phyloP scores from a whole-genome alignment of 345 rosid genomes.

The Aegle marmelos region DNA sequence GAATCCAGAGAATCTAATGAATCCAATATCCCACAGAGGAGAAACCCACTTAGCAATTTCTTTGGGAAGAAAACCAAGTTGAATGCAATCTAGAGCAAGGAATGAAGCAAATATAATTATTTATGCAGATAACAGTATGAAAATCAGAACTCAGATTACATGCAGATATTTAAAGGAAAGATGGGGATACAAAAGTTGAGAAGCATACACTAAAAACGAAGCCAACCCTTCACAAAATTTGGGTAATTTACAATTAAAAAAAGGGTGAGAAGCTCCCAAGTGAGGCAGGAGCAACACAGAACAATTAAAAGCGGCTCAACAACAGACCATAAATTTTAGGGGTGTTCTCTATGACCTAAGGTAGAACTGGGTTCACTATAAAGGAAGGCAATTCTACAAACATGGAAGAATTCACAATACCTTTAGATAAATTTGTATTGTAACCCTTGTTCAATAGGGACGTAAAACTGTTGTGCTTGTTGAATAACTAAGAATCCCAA shows the following conservation, averaged over 20 bases:
- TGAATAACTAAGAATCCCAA: conserved; percentile 1
- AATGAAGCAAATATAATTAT: conserved; percentile 12
- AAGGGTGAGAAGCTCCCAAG: background rate
- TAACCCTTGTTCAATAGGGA: background rate
- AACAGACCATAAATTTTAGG: background rate
- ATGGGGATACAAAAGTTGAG: background rate
- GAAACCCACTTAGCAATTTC: conserved; percentile 85
- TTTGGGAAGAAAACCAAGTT: conserved; percentile 84
- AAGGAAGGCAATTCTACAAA: background rate
- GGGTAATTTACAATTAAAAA: background rate
- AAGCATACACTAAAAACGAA: background rate
- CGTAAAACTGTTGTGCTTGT: background rate
- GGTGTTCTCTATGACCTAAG: background rate
- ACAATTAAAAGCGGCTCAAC: background rate
- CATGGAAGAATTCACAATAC: background rate
- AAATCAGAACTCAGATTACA: background rate
- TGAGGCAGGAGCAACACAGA: background rate
- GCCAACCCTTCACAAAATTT: background rate
- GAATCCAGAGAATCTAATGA: conserved; percentile 70
- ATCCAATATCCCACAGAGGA: conserved; percentile 81
- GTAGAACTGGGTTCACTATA: background rate
- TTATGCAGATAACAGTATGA: background rate
- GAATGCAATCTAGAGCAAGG: conserved; percentile 52
- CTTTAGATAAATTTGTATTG: background rate
- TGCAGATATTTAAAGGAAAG: background rate